Percentiles rank a stretch among this genome's conserved stretches.
Conservation (phyloP, 441 rosid genomes). For the Arabidopsis hybrid region DNA sequence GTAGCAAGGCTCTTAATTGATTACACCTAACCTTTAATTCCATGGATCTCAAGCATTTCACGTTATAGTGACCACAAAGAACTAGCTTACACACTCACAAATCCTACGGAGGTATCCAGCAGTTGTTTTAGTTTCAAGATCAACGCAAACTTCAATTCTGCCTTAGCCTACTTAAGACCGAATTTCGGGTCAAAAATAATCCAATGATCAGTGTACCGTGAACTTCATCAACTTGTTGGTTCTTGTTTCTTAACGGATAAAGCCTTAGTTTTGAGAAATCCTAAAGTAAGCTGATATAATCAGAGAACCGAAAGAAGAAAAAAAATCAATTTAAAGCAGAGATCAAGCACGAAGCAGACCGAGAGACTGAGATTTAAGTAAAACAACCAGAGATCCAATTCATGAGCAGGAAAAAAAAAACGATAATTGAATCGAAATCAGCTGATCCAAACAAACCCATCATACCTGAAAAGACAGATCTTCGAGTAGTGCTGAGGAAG, state of each 20-base stretch:
- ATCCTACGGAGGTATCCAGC: background rate
- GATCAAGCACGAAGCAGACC: constrained; percentile 24
- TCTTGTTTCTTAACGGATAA: background rate
- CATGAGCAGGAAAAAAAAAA: constrained; percentile 2
- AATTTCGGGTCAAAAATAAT: no score
- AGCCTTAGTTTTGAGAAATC: background rate
- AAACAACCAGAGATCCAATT: constrained; percentile 1
- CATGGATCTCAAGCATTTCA: background rate
- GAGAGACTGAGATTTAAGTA: constrained; percentile 11
- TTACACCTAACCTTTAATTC: background rate
- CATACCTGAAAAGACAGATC: constrained; percentile 38
- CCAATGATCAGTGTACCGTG: background rate
- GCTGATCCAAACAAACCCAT: background rate
- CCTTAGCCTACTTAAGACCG: constrained; percentile 7
- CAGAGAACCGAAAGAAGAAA: background rate
- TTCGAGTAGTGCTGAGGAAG: constrained; percentile 16
- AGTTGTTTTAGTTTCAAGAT: background rate
- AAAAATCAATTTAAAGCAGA: background rate
- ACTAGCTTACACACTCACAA: background rate
- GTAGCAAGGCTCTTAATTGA: background rate
- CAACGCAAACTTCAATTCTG: background rate
- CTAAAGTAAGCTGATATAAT: background rate
- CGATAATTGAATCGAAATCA: constrained; percentile 20
- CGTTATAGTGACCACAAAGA: background rate
- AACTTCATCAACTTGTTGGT: constrained; percentile 19